A percentile compares a stretch with the other conserved stretches of the same genome.
Conservation (phyloP, 2,329 filamentous ascomycete species). For the Xylaria sp. region DNA sequence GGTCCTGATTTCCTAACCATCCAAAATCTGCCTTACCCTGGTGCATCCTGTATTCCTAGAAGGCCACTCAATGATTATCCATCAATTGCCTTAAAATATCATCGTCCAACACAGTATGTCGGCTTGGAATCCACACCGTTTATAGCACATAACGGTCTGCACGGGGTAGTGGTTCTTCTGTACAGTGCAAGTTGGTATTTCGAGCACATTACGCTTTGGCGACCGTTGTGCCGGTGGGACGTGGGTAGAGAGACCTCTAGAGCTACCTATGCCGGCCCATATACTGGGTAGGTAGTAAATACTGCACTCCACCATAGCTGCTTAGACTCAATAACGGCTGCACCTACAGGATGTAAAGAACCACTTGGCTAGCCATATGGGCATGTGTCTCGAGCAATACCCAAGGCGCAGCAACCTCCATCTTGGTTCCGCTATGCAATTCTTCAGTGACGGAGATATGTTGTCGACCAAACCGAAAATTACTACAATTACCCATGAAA, state of each 20-base stretch:
- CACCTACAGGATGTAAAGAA: not conserved
- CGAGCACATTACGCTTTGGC: not conserved
- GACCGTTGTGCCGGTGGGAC: not conserved
- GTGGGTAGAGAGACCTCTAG: not conserved
- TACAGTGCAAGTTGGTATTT: not conserved
- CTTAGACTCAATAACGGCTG: not conserved
- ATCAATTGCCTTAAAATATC: not conserved
- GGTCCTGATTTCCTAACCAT: not conserved
- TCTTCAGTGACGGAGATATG: not conserved
- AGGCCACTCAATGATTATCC: not conserved
- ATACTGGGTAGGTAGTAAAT: not conserved
- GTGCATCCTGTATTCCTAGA: not conserved
- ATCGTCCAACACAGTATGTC: not conserved
- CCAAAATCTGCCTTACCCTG: not conserved
- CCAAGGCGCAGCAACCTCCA: not conserved
- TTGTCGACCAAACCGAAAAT: not conserved
- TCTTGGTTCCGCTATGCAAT: not conserved
- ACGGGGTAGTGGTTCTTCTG: not conserved
- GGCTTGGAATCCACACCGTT: not conserved
- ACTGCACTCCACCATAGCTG: not conserved
- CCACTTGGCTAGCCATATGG: not conserved
- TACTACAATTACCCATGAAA: not conserved
- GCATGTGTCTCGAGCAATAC: not conserved
- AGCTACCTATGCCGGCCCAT: too few species aligned
- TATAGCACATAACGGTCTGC: not conserved